Conservation (phyloP, 805 yeast species). For the Candida maltosa region DNA sequence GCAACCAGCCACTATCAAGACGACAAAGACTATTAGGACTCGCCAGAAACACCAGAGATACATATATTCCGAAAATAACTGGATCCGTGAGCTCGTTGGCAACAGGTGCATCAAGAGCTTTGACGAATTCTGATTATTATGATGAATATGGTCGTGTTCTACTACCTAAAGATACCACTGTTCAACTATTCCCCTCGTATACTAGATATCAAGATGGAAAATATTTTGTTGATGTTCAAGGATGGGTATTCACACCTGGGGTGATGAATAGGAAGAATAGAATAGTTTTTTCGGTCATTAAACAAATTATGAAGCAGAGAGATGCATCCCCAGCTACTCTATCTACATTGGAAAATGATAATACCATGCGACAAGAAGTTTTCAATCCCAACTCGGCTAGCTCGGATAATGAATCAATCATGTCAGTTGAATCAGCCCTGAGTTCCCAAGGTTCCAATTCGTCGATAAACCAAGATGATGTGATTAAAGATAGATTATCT, state of each 20-base stretch:
- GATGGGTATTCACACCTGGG: constrained; percentile 73
- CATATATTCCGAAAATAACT: constrained; percentile 51
- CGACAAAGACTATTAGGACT: constrained; percentile 49
- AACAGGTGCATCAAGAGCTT: constrained; percentile 38
- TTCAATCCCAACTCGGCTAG: constrained; percentile 12
- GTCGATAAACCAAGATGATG: constrained; percentile 33
- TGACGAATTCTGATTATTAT: constrained; percentile 22
- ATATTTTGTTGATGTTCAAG: constrained; percentile 59
- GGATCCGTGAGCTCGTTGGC: constrained; percentile 49
- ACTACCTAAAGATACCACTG: constrained; percentile 55
- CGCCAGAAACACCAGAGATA: constrained; percentile 54
- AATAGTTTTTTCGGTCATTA: constrained; percentile 63
- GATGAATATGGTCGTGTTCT: constrained; percentile 25
- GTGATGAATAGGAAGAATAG: constrained; percentile 67
- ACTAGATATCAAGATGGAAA: constrained; percentile 21
- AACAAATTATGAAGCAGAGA: constrained; percentile 53
- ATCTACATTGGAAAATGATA: constrained; percentile 22
- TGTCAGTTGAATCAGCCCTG: constrained; percentile 8
- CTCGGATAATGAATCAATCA: constrained; percentile 18
- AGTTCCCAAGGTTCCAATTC: constrained; percentile 1
- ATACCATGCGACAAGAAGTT: constrained; percentile 22
- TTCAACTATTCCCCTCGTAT: constrained; percentile 46
- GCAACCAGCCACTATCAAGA: constrained; percentile 18
- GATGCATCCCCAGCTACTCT: constrained; percentile 10
- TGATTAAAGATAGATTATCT: constrained; percentile 61